phyloP scores from a whole-genome alignment of 306 rosid species.

The Cucumis sativus region DNA sequence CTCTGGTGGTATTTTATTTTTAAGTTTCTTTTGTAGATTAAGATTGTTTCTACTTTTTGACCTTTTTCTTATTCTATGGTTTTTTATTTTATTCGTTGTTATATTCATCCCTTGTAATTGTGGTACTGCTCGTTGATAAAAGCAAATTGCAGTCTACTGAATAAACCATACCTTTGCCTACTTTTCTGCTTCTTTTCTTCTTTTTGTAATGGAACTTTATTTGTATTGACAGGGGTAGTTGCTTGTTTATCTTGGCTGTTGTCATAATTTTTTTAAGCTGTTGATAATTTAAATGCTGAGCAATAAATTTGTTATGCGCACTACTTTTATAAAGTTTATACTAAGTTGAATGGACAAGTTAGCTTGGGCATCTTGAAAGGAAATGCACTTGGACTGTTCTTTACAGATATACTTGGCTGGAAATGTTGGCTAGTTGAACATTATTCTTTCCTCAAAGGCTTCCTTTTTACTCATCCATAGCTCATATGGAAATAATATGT shows the following conservation, averaged over 20 bases:
- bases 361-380: conserved; percentile 30
- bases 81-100: background rate
- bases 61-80: background rate
- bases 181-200: background rate
- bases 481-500: background rate
- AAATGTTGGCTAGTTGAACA: conserved; percentile 12
- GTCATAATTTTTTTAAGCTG: background rate
- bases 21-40: background rate
- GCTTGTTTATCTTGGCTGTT: background rate
- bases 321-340: conserved; percentile 20
- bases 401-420: conserved; percentile 21
- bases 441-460: conserved; percentile 20
- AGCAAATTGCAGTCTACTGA: background rate
- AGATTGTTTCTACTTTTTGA: background rate
- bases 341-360: conserved; percentile 18
- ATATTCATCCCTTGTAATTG: background rate
- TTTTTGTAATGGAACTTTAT: background rate
- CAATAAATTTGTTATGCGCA: conserved; percentile 11
- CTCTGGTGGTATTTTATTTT: background rate
- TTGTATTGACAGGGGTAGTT: background rate
- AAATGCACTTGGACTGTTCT: conserved; percentile 40
- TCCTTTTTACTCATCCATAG: background rate
- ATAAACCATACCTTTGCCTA: background rate
- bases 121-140: background rate
- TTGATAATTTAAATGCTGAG: background rate